Conservation (phyloP, 345 rosid genomes). For the Passiflora organensis region DNA sequence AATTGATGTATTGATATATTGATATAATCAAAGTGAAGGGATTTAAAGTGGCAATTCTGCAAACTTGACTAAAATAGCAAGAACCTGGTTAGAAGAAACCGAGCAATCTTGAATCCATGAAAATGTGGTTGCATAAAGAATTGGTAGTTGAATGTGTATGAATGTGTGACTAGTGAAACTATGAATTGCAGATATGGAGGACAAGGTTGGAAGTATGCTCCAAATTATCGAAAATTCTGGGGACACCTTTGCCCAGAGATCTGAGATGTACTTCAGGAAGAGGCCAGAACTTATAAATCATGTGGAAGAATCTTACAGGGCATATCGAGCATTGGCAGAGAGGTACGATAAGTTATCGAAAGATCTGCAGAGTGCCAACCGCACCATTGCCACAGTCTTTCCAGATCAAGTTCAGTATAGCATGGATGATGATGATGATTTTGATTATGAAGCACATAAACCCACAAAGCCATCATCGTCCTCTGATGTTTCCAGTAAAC, state of each 20-base stretch:
- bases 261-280: slow-evolving; percentile 68
- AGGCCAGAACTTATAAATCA: slow-evolving; percentile 64
- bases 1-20: no score
- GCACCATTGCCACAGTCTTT: slow-evolving; percentile 63
- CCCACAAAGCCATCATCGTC: slow-evolving; percentile 14
- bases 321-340: slow-evolving; percentile 74
- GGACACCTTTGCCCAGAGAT: slow-evolving; percentile 66
- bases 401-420: slow-evolving; percentile 63
- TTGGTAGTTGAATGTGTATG: no score
- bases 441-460: slow-evolving; percentile 20
- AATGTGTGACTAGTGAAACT: no score
- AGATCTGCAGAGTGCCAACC: slow-evolving; percentile 74
- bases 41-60: no score
- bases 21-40: no score
- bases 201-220: slow-evolving; percentile 46
- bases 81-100: no score
- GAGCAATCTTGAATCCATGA: no score
- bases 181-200: slow-evolving; percentile 92
- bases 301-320: slow-evolving; percentile 60
- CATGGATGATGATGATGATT: slow-evolving; percentile 41
- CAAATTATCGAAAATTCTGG: slow-evolving; percentile 65
- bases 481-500: slow-evolving; percentile 9
- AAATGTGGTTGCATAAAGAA: no score
- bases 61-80: no score
- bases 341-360: slow-evolving; percentile 57